Evolutionary conservation across 495 filamentous ascomycete species (phyloP), one percentile per base, ranked within the genome.

Genomic region (Penicillium herquei): DNA sequence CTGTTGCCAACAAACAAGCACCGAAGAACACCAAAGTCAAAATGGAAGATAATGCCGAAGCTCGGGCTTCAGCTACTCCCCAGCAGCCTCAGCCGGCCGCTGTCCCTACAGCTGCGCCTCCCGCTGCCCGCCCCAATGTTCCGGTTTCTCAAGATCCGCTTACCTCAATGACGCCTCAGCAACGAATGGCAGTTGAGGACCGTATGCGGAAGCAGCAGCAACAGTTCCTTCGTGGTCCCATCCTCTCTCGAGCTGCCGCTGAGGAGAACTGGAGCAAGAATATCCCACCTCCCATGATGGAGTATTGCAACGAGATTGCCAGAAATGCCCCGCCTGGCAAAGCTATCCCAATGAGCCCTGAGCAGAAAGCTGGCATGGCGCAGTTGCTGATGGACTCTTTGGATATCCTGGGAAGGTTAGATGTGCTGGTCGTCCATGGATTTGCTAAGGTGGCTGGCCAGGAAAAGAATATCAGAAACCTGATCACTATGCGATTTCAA

Each of bases 1-100:
- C 64, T 58, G 59, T 46, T 44, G 16, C 59, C 39, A 21, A 61
- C 43, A 62, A 48, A 1, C 76, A 75, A 47, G 54, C 39, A 13
- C 53, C 57, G 1, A 75, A 71, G 32, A 78, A 76, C 58, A 90
- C 89, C 69, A 81, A 86, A 50, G 64, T 81, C 7, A 81, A 72
- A 52, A 78, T 77, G 39, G 89, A 91, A 53, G 88, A 92, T 63
- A 63, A 78, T 7, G 67, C 76, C 13, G 87, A 89, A 3, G 42
- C 17, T 12, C 51, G 41, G 55, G 71, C 77, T 21, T 76, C 75
- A 26, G 78, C 78, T 50, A 59, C 56, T 14, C 50, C 70, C 33
- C 45, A 64, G 74, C 81, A 64, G 40, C 50, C 70, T 32, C 44
- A 64, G 75, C 61, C 62, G 35, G 51, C 56, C 26, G 40, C 71